Base-by-base conservation (phyloP, 306 rosid genomes). In the Mimosa pudica region DNA sequence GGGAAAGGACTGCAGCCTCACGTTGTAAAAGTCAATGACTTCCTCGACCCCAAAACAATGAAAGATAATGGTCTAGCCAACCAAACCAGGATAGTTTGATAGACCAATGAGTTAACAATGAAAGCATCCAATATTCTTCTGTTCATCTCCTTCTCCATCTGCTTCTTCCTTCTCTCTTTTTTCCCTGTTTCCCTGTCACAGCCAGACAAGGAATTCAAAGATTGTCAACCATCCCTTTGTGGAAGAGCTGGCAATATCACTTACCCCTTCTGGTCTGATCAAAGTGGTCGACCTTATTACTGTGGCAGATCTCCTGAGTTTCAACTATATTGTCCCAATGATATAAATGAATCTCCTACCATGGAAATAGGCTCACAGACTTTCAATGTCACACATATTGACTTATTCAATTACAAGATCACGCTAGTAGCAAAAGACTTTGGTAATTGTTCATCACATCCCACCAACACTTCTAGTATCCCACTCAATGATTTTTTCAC, bases 221-320 rank as follows among this genome's bases (percentile, higher is more conserved):
- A 2, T 0, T 81, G 84, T 57, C 24, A 2, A 20, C 44, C 58
- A 4, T 76, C 38, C 77, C 62, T 41, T 20, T 81, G 84, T 8
- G 84, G 81, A 24, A 9, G 0, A 3, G 1, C 70, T 2, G 1
- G 16, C 13, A 1, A 41, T 20, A 58, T 81, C 0, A 49, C 11
- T 6, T 69, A 76, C 10, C 81, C 42, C 42, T 38, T 38, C 42
- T 38, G 42, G 42, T 38, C 42, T 38, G 42, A 38, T 38, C 42
- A 38, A 38, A 38, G 42, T 38, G 42, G 42, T 38, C 42, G 42
- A 38, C 42, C 42, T 38, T 38, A 38, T 38, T 38, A 38, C 5
- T 38, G 42, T 38, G 42, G 42, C 42, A 80, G 14, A 9, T 47
- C 16, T 47, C 17, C 9, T 2, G 67, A 7, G 10, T 81, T 81